These are phyloP conservation scores for Fragosphaeria purpurea DNA, from an alignment of 2,329 filamentous ascomycete genomes.

Conservation along the genomic window DNA sequence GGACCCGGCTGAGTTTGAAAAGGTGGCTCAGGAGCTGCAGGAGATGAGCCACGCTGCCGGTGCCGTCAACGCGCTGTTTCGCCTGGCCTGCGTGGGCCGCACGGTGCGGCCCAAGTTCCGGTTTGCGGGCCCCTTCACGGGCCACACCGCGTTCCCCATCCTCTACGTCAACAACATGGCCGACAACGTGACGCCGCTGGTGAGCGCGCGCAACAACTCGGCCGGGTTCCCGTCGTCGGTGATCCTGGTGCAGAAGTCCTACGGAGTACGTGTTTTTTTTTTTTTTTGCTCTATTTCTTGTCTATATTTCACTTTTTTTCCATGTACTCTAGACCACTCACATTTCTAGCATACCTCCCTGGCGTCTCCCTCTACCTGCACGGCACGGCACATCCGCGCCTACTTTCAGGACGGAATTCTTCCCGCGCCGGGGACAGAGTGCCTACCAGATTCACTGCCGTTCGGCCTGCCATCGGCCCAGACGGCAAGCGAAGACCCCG, in stretches of 20 bases:
- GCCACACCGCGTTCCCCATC: constrained; percentile 30
- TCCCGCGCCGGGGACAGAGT: constrained; percentile 20
- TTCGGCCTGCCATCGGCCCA: constrained; percentile 3
- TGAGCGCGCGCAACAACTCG: constrained; percentile 22
- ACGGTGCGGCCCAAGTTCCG: constrained; percentile 27
- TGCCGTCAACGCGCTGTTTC: constrained; percentile 31
- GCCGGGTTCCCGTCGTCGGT: constrained; percentile 24
- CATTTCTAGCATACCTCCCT: constrained; percentile 26
- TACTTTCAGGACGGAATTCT: constrained; percentile 38
- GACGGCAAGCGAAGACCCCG: not conserved
- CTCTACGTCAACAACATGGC: constrained; percentile 32
- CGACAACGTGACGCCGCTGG: constrained; percentile 37
- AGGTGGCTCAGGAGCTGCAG: constrained; percentile 23
- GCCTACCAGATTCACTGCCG: constrained; percentile 10
- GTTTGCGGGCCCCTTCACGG: constrained; percentile 24
- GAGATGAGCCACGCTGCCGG: constrained; percentile 32
- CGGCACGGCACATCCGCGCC: constrained; percentile 26
- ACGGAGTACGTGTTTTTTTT: constrained; percentile 40
- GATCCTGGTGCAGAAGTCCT: constrained; percentile 39
- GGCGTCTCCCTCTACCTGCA: constrained; percentile 34
- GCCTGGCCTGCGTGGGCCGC: constrained; percentile 30
- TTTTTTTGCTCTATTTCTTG: too few relatives aligned
- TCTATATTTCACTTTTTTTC: too few relatives aligned
- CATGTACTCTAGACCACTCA: too few relatives aligned
- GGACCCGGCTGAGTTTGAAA: constrained; percentile 24